Conservation (phyloP, 2,329 filamentous ascomycete species). For the Cylindrodendrum hubeiense region DNA sequence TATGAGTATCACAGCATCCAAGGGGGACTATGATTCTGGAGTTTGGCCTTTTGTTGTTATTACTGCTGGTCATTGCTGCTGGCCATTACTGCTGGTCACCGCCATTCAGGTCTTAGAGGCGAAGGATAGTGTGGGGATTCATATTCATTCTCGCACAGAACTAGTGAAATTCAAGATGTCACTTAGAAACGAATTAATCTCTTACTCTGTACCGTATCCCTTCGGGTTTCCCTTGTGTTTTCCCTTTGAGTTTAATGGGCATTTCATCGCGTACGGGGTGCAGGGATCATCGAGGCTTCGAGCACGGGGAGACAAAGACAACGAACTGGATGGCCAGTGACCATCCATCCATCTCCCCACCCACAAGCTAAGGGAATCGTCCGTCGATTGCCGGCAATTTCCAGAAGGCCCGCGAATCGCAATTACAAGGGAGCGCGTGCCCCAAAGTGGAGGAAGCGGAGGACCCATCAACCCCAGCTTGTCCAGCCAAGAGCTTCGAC, state of each 20-base stretch:
- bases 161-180: too few species aligned
- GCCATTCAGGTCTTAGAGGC: slow-evolving; percentile 17
- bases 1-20: slow-evolving; percentile 15
- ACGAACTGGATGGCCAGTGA: background rate
- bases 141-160: background rate
- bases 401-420: background rate
- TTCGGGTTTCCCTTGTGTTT: too few species aligned
- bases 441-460: background rate
- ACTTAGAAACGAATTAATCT: too few species aligned
- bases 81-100: slow-evolving; percentile 3
- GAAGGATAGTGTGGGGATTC: slow-evolving; percentile 1
- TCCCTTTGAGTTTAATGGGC: too few species aligned
- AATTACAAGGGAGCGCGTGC: background rate
- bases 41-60: slow-evolving; percentile 7
- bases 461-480: background rate
- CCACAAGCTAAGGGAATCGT: background rate
- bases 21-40: slow-evolving; percentile 5
- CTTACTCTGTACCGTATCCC: too few species aligned
- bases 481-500: background rate
- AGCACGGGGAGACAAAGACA: background rate
- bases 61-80: too few species aligned
- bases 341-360: background rate
- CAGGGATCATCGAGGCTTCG: too few species aligned
- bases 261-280: too few species aligned
- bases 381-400: background rate